These are phyloP conservation scores for Leptomonas seymouri DNA, from an alignment of 208 protist genomes.

Conservation along the genomic window DNA sequence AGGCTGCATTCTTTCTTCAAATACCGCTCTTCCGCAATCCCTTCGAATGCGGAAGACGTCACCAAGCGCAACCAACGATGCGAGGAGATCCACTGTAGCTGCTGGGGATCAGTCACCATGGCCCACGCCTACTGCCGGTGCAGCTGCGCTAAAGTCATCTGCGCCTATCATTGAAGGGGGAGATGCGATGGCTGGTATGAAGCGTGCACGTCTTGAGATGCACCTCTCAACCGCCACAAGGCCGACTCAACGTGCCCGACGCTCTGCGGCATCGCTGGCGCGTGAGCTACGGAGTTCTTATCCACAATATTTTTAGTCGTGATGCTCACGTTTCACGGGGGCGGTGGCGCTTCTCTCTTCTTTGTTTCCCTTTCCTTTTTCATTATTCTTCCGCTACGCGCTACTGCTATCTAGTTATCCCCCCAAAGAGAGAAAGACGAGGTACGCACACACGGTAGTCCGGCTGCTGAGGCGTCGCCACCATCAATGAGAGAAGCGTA, in stretches of 20 bases:
- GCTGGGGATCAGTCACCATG: no score
- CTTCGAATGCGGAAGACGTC: no score
- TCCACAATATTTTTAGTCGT: constrained; percentile 22
- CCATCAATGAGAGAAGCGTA: no score
- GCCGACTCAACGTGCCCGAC: constrained; percentile 7
- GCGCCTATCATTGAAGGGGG: background rate
- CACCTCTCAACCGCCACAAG: background rate
- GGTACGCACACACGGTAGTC: background rate
- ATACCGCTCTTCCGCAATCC: no score
- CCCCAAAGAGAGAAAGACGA: no score
- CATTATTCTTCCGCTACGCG: background rate
- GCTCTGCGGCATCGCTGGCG: constrained; percentile 14
- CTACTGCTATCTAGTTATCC: background rate
- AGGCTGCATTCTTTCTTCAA: no score
- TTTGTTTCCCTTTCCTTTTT: constrained; percentile 13
- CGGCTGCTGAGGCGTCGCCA: no score
- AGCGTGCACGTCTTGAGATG: background rate
- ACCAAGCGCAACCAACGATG: no score
- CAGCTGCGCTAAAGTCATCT: no score
- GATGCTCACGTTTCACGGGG: background rate
- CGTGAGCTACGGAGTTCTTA: constrained; percentile 20
- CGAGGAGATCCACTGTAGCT: no score
- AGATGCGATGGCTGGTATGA: background rate
- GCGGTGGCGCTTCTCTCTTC: background rate
- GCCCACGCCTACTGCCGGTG: no score